Evolutionary conservation across 192 early-diverging fungal genomes (phyloP).

Genomic region (Bifiguratus adelaidae): DNA sequence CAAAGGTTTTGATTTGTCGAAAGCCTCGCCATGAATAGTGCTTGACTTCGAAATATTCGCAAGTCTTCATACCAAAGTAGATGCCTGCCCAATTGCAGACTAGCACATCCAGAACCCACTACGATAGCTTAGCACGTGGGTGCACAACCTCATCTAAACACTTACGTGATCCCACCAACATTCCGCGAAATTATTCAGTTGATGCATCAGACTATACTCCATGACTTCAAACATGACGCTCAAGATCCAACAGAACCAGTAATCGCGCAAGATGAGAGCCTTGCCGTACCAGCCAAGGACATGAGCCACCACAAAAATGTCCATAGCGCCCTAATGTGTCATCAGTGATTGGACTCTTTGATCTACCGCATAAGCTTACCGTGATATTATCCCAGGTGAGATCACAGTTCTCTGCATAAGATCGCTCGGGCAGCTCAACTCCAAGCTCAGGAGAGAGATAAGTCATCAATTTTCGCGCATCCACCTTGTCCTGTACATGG

Average conservation of each 20-base stretch:
- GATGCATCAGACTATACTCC: slow-evolving; percentile 93
- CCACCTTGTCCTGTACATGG: slow-evolving; percentile 61
- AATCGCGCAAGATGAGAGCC: slow-evolving; percentile 86
- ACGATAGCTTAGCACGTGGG: background rate
- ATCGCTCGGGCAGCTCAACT: slow-evolving; percentile 76
- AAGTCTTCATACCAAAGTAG: slow-evolving; percentile 93
- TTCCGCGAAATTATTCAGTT: slow-evolving; percentile 95
- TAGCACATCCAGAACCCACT: slow-evolving; percentile 92
- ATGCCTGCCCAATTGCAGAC: slow-evolving; percentile 91
- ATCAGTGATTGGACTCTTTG: background rate
- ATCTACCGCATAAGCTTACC: slow-evolving; percentile 21
- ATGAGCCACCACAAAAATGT: slow-evolving; percentile 92
- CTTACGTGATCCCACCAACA: slow-evolving; percentile 98
- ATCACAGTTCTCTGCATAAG: slow-evolving; percentile 85
- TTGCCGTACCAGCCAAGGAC: slow-evolving; percentile 91
- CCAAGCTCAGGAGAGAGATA: slow-evolving; percentile 77
- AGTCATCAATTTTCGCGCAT: slow-evolving; percentile 68
- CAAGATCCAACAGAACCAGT: slow-evolving; percentile 94
- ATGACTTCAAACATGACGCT: slow-evolving; percentile 90
- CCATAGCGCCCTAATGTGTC: slow-evolving; percentile 60
- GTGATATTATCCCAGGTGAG: slow-evolving; percentile 64
- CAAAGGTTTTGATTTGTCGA: slow-evolving; percentile 69
- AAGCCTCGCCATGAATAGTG: slow-evolving; percentile 93
- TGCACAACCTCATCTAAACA: background rate
- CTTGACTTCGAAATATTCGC: slow-evolving; percentile 94